Evolutionary conservation across 208 protist genomes (phyloP).

Genomic region (Trypanosoma avium): DNA sequence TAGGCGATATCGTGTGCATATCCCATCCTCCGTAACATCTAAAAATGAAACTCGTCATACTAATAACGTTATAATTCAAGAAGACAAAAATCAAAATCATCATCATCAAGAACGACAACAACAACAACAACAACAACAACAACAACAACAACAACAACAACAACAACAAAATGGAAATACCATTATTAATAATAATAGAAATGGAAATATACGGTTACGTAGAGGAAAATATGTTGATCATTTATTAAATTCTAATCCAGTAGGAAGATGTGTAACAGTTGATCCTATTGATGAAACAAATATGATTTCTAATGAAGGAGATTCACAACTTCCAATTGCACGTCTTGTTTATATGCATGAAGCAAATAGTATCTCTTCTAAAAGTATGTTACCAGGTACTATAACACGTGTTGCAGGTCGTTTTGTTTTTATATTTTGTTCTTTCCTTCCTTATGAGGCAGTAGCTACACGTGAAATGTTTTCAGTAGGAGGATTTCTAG

Average conservation of each 20-base stretch:
- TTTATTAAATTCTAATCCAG: constrained; percentile 8
- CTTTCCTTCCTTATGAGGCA: constrained; percentile 19
- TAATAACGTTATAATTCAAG: not conserved
- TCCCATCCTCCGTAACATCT: not conserved
- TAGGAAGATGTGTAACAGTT: constrained; percentile 17
- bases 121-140: not conserved
- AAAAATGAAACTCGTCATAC: not conserved
- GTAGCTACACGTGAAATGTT: constrained; percentile 20
- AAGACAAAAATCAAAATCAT: not conserved
- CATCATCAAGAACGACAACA: not conserved
- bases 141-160: not conserved
- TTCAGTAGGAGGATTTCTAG: not conserved
- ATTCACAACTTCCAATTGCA: not conserved
- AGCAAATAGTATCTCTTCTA: constrained; percentile 1
- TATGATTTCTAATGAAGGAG: not conserved
- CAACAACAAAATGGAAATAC: too few relatives aligned
- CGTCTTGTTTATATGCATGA: constrained; percentile 9
- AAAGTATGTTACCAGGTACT: constrained; percentile 16
- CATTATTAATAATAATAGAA: too few relatives aligned
- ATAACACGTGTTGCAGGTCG: constrained; percentile 11
- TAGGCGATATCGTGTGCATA: constrained; percentile 9
- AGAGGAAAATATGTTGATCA: not conserved
- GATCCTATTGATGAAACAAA: constrained; percentile 3
- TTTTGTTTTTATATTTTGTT: constrained; percentile 25
- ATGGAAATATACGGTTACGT: too few relatives aligned